Evolutionary conservation across 2,329 filamentous ascomycete species (phyloP).

Genomic region (Ophiostoma populinum): DNA sequence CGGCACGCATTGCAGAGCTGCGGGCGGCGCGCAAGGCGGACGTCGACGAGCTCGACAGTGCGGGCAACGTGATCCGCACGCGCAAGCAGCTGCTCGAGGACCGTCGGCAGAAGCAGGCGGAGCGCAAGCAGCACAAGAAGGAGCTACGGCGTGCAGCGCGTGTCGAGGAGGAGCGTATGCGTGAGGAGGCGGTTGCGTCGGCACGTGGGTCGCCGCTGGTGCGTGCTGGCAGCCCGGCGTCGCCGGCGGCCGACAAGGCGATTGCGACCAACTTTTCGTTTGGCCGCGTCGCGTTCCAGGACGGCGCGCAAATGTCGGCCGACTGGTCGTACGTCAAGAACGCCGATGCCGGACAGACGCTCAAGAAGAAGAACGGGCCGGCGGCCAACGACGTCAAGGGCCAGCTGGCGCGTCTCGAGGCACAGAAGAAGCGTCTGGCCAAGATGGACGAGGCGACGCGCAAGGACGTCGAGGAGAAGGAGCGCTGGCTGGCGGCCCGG

Average conservation of each 20-base stretch:
- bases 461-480: conserved; percentile 79
- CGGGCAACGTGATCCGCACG: conserved; percentile 68
- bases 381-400: conserved; percentile 55
- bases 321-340: conserved; percentile 43
- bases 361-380: conserved; percentile 68
- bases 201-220: conserved; percentile 39
- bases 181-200: conserved; percentile 41
- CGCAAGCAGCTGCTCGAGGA: conserved; percentile 86
- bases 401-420: conserved; percentile 70
- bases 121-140: conserved; percentile 78
- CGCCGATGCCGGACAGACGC: conserved; percentile 10
- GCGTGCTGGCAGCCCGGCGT: conserved; percentile 24
- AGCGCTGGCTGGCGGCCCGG: conserved; percentile 81
- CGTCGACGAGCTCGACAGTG: conserved; percentile 26
- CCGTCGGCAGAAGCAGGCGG: conserved; percentile 70
- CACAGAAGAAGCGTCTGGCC: conserved; percentile 66
- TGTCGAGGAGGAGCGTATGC: conserved; percentile 55
- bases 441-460: conserved; percentile 64
- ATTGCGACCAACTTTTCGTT: conserved; percentile 60
- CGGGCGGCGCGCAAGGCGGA: conserved; percentile 78
- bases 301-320: conserved; percentile 65
- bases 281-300: conserved; percentile 76
- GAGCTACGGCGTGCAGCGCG: conserved; percentile 61
- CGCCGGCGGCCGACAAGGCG: conserved; percentile 8
- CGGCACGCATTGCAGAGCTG: conserved; percentile 68